Conservation (phyloP, 23 red algal species). For the Gracilaria caudata region DNA sequence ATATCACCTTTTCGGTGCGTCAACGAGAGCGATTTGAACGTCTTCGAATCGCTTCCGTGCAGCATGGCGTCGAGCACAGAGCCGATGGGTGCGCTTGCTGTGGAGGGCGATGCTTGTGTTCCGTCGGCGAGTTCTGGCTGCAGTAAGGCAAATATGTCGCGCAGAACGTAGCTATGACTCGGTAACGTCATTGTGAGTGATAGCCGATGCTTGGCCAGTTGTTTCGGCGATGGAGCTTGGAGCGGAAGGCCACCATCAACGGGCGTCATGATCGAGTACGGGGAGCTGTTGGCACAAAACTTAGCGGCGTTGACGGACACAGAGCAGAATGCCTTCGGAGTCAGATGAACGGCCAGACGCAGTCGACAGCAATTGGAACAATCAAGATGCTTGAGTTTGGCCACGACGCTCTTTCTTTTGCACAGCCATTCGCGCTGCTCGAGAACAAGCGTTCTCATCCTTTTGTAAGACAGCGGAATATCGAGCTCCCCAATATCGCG, state of each 20-base stretch:
- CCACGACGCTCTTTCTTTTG: neutral
- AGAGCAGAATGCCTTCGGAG: neutral
- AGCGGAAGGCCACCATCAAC: neutral
- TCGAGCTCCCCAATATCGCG: neutral
- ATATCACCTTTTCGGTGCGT: neutral
- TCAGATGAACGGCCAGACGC: neutral
- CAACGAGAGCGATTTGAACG: neutral
- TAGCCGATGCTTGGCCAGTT: neutral
- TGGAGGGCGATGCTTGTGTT: neutral
- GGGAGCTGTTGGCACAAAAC: neutral
- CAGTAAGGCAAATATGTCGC: neutral
- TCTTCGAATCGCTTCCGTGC: neutral
- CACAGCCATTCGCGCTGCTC: neutral
- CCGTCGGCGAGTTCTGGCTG: neutral
- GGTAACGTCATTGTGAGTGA: neutral
- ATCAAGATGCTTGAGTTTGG: neutral
- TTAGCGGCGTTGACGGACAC: neutral
- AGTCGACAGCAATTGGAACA: neutral
- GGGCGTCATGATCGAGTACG: neutral
- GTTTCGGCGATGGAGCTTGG: neutral
- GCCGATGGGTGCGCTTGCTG: neutral
- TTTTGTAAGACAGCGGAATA: neutral
- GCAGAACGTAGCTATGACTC: neutral
- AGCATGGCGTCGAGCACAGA: neutral
- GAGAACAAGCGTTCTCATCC: neutral